Percentiles rank a stretch among this genome's conserved stretches.
phyloP scores from a whole-genome alignment of 495 filamentous ascomycete genomes.

The Neurospora sp. region DNA sequence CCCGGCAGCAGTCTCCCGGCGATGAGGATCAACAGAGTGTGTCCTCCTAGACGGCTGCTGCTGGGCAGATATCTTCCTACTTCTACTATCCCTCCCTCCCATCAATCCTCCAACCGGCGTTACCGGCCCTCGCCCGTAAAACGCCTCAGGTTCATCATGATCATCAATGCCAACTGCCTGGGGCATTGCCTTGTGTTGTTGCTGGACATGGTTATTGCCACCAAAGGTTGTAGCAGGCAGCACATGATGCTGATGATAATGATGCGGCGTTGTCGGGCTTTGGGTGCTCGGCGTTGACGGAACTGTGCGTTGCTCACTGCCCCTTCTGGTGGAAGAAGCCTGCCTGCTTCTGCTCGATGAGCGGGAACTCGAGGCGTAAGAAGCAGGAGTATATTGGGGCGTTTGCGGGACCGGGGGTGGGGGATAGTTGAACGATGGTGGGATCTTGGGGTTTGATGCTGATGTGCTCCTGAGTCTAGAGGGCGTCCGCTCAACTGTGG shows the following conservation, averaged over 20 bases:
- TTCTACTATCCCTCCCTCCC: not conserved
- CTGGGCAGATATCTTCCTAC: not conserved
- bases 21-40: not conserved
- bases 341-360: not conserved
- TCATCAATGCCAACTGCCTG: not conserved
- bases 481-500: slow-evolving; percentile 42
- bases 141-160: not conserved
- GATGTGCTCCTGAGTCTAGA: slow-evolving; percentile 37
- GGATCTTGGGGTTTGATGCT: slow-evolving; percentile 17
- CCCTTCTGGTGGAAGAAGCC: not conserved
- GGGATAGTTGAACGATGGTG: not conserved
- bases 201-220: not conserved
- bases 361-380: not conserved
- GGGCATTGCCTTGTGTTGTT: not conserved
- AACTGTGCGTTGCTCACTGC: not conserved
- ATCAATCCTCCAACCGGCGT: not conserved
- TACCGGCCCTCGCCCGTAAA: not conserved
- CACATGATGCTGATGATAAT: not conserved
- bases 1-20: not conserved
- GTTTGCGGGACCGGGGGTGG: not conserved
- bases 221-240: not conserved
- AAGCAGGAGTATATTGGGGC: not conserved
- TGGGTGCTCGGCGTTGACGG: not conserved
- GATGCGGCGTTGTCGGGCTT: not conserved
- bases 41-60: not conserved